phyloP scores from a whole-genome alignment of 192 early-diverging fungal species.

The Coemansia sp. region DNA sequence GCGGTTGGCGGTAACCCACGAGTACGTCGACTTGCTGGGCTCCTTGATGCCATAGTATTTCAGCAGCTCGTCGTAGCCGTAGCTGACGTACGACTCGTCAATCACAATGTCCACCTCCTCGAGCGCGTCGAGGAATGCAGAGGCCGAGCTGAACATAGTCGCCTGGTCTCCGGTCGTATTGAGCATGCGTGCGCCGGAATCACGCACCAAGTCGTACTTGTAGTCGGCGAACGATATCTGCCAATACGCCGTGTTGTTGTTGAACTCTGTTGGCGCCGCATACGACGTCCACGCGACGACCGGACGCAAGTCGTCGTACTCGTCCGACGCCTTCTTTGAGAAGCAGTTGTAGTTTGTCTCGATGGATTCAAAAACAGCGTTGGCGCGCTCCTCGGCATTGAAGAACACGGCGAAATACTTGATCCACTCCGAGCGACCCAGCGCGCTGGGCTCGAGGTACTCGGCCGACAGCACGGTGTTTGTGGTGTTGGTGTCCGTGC shows the following conservation, averaged over 20 bases:
- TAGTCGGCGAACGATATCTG: conserved; percentile 56
- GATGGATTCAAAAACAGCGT: conserved; percentile 38
- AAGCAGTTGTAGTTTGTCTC: conserved; percentile 51
- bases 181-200: conserved; percentile 67
- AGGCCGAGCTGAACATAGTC: conserved; percentile 38
- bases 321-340: conserved; percentile 32
- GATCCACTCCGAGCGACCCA: conserved; percentile 55
- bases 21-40: conserved; percentile 39
- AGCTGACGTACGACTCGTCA: conserved; percentile 64
- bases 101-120: conserved; percentile 63
- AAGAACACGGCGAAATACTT: conserved; percentile 55
- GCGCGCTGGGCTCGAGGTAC: conserved; percentile 31
- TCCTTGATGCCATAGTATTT: conserved; percentile 57
- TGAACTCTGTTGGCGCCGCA: conserved; percentile 57
- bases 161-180: conserved; percentile 39
- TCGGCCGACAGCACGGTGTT: conserved; percentile 44
- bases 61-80: conserved; percentile 52
- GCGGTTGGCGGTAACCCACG: conserved; percentile 62
- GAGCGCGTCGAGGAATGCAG: conserved; percentile 56
- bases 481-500: conserved; percentile 20
- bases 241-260: conserved; percentile 71
- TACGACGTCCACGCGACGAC: conserved; percentile 67
- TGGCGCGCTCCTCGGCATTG: conserved; percentile 54
- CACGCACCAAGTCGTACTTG: conserved; percentile 58
- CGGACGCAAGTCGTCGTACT: conserved; percentile 43